Conservation (phyloP, 805 yeast species). For the Wickerhamiella spandovensis region DNA sequence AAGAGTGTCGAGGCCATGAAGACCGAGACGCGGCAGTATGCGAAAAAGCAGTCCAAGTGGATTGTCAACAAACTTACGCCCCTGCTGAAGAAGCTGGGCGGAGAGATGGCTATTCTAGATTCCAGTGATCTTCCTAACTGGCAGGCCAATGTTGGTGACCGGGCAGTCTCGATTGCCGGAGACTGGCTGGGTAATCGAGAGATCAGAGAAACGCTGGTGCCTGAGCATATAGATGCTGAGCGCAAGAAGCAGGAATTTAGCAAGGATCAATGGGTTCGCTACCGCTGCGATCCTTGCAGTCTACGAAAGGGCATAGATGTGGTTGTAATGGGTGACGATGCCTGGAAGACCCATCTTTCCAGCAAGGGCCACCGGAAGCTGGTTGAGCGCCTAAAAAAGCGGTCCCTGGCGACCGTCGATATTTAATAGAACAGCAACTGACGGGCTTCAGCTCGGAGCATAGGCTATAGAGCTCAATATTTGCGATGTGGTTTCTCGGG, state of each 20-base stretch:
- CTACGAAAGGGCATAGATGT: slow-evolving; percentile 38
- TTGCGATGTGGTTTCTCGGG: too few species aligned
- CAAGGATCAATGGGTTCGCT: slow-evolving; percentile 47
- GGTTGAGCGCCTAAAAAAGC: neutral
- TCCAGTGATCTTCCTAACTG: slow-evolving; percentile 61
- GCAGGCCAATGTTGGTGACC: slow-evolving; percentile 38
- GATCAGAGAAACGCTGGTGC: slow-evolving; percentile 19
- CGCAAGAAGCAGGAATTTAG: slow-evolving; percentile 18
- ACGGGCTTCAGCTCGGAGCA: too few species aligned
- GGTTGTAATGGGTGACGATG: slow-evolving; percentile 58
- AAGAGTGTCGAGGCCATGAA: slow-evolving; percentile 67
- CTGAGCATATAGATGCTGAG: slow-evolving; percentile 26
- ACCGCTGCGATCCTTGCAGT: slow-evolving; percentile 50
- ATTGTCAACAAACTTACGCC: slow-evolving; percentile 56
- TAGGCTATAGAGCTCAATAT: too few species aligned
- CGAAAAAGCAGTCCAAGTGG: slow-evolving; percentile 84
- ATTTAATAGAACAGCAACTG: too few species aligned
- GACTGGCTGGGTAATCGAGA: slow-evolving; percentile 24
- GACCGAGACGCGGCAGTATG: slow-evolving; percentile 69
- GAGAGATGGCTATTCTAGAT: slow-evolving; percentile 53
- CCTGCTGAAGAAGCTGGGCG: slow-evolving; percentile 47
- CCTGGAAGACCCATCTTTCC: slow-evolving; percentile 52
- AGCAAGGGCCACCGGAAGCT: slow-evolving; percentile 52
- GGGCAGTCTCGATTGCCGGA: slow-evolving; percentile 40
- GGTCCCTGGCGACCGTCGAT: too few species aligned